Base-by-base conservation (phyloP, 345 rosid species). In the Populus pruinosa region DNA sequence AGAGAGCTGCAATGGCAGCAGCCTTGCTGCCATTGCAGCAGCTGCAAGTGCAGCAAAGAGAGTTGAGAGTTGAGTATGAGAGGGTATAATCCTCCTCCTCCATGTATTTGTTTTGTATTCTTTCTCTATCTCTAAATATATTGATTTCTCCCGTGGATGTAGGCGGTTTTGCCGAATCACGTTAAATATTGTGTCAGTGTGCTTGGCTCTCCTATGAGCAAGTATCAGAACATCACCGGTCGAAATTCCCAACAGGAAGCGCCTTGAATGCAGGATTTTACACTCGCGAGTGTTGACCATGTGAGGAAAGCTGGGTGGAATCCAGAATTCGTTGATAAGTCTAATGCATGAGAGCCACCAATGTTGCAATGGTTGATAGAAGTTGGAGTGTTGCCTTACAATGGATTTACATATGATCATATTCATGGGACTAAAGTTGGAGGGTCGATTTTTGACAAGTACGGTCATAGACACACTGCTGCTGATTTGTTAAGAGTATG, bases 211-310 rank as follows among this genome's bases (percentile, higher is more conserved):
- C 27, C 27, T 25, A 25, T 25, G 27, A 25, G 27, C 27, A 25
- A 25, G 27, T 25, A 25, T 25, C 27, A 25, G 27, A 25, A 25
- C 27, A 25, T 25, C 27, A 25, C 27, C 27, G 27, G 27, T 25
- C 27, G 27, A 25, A 25, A 25, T 25, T 25, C 27, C 27, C 27
- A 25, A 25, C 27, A 25, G 97, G 98, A 6, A 87, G 94, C 12
- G 92, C 87, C 38, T 70, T 94, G 44, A 94, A 93, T 49, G 98
- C 97, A 0, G 97, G 97, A 5, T 94, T 93, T 78, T 94, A 88
- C 87, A 72, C 96, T 0, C 91, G 94, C 98, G 2, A 77, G 86
- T 65, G 33, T 23, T 2, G 80, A 80, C 11, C 88, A 81, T 47
- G 89, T 90, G 61, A 79, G 67, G 73, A 78, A 82, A 71, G 88